Evolutionary conservation across 1,284 basidiomycete species (phyloP).

Genomic region (Omphalotus olearius): DNA sequence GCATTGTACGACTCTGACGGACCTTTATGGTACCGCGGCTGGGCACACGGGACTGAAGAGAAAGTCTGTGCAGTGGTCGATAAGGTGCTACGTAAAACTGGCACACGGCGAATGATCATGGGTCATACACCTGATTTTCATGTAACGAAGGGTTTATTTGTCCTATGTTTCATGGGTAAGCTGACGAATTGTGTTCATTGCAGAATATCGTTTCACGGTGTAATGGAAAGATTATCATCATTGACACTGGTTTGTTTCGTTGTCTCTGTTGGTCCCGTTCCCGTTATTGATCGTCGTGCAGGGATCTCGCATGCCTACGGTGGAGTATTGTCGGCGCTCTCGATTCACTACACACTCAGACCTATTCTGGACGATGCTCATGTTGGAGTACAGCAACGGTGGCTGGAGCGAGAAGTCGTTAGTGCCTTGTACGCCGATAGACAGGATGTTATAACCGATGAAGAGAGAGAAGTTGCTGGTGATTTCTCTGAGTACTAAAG

Average conservation of each 20-base stretch:
- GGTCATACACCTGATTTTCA: constrained; percentile 91
- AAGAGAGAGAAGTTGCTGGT: constrained; percentile 47
- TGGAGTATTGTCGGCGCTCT: constrained; percentile 83
- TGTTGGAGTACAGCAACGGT: constrained; percentile 33
- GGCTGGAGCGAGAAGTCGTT: constrained; percentile 77
- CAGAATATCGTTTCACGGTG: constrained; percentile 80
- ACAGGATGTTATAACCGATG: constrained; percentile 48
- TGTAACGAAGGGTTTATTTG: constrained; percentile 14
- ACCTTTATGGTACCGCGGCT: constrained; percentile 88
- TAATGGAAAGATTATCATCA: constrained; percentile 84
- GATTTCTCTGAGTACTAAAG: constrained; percentile 26
- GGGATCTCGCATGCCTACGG: constrained; percentile 94
- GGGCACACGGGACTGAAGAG: constrained; percentile 71
- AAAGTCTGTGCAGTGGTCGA: constrained; percentile 71
- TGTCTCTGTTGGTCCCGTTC: constrained; percentile 1
- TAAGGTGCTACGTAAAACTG: constrained; percentile 63
- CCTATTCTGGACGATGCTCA: constrained; percentile 37
- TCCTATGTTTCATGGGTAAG: neutral
- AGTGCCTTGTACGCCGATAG: constrained; percentile 69
- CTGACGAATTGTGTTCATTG: neutral
- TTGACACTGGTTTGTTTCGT: constrained; percentile 66
- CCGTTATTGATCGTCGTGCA: constrained; percentile 19
- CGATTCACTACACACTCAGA: constrained; percentile 75
- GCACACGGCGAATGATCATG: constrained; percentile 86
- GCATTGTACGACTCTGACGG: constrained; percentile 75